phyloP scores from a whole-genome alignment of 371 early-diverging fungal genomes.

The Dichotomocladium elegans region DNA sequence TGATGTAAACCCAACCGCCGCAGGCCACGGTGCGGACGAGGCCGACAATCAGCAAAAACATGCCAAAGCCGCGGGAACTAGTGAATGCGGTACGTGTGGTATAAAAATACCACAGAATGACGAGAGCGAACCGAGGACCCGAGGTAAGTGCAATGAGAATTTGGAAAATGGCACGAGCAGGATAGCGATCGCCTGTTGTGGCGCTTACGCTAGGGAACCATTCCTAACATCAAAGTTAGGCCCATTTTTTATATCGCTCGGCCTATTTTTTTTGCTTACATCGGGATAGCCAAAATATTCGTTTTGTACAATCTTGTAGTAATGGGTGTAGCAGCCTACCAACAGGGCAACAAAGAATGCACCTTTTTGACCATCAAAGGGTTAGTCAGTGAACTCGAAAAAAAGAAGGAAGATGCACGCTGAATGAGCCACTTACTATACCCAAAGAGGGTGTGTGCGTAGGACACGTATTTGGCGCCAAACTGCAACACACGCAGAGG shows the following conservation, averaged over 20 bases:
- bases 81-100: constrained; percentile 43
- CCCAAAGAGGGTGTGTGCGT: constrained; percentile 63
- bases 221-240: too few species aligned
- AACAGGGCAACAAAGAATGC: constrained; percentile 72
- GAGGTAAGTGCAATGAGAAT: constrained; percentile 73
- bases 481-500: constrained; percentile 29
- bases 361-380: constrained; percentile 24
- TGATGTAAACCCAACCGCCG: constrained; percentile 82
- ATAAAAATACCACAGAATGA: constrained; percentile 63
- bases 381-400: neutral
- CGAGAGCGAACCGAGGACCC: constrained; percentile 66
- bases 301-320: constrained; percentile 76
- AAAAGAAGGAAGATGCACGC: neutral
- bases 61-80: constrained; percentile 48
- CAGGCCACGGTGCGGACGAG: constrained; percentile 69
- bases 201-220: constrained; percentile 86
- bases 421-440: constrained; percentile 51
- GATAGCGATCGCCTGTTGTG: constrained; percentile 79
- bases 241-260: neutral
- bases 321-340: constrained; percentile 69
- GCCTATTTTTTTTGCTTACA: constrained; percentile 25
- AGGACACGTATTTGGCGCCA: constrained; percentile 58
- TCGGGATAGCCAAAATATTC: constrained; percentile 77
- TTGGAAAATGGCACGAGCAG: constrained; percentile 75
- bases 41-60: constrained; percentile 59